A percentile compares a stretch with the other conserved stretches of the same genome.
Conservation (phyloP, 441 rosid genomes). For the Mallotus japonicus region DNA sequence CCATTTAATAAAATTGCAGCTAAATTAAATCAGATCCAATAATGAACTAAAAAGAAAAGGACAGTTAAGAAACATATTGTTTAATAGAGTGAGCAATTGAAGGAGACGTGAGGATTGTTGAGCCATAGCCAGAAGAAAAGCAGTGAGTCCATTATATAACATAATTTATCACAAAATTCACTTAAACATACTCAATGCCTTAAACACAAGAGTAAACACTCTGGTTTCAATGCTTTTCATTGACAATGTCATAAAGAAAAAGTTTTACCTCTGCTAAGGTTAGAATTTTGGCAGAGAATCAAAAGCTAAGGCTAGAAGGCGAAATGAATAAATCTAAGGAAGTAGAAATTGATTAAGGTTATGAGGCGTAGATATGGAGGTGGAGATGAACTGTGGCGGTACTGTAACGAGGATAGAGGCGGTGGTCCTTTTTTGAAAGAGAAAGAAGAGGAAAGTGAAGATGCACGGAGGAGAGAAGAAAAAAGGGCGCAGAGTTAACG, state of each 20-base stretch:
- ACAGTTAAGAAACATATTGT: constrained; percentile 47
- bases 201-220: too few species aligned
- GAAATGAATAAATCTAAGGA: background rate
- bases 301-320: background rate
- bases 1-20: background rate
- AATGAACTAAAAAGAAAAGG: background rate
- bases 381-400: constrained; percentile 15
- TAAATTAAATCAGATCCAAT: constrained; percentile 26
- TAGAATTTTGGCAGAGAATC: background rate
- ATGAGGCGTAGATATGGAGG: background rate
- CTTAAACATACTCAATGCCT: constrained; percentile 17
- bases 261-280: background rate
- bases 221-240: background rate
- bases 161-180: constrained; percentile 34
- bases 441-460: too few species aligned
- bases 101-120: constrained; percentile 96
- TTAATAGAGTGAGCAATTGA: constrained; percentile 90
- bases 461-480: too few species aligned
- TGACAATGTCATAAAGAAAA: background rate
- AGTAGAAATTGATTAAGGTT: constrained; percentile 17
- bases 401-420: background rate
- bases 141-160: constrained; percentile 32
- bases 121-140: constrained; percentile 52
- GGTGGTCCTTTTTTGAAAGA: too few species aligned
- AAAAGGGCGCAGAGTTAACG: too few species aligned